phyloP scores from a whole-genome alignment of 768 basidiomycete species.

The Russula earlei region DNA sequence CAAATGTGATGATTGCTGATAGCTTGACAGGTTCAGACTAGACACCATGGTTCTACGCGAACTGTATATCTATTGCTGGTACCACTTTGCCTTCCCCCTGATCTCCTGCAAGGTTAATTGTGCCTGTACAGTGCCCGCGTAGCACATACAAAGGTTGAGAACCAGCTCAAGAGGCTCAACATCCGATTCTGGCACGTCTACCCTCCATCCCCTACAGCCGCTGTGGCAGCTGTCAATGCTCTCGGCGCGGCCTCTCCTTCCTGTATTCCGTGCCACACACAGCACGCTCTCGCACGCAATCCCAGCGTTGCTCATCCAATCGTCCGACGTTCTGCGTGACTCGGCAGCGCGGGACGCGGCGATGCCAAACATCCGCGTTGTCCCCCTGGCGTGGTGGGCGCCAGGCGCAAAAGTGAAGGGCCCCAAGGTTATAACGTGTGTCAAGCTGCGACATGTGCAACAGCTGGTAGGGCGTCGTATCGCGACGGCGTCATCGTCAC shows the following conservation, averaged over 20 bases:
- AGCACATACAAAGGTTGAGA: constrained; percentile 81
- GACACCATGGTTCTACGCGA: constrained; percentile 67
- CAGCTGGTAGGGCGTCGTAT: constrained; percentile 63
- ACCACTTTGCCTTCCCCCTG: constrained; percentile 14
- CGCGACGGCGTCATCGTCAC: constrained; percentile 42
- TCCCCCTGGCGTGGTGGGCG: constrained; percentile 89
- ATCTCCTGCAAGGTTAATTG: neutral
- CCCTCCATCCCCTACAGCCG: constrained; percentile 34
- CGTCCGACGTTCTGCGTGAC: constrained; percentile 70
- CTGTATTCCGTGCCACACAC: constrained; percentile 48
- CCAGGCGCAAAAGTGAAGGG: constrained; percentile 4
- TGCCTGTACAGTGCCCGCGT: constrained; percentile 60
- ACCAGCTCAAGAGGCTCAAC: constrained; percentile 71
- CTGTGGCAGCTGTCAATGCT: constrained; percentile 20
- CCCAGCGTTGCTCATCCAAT: constrained; percentile 76
- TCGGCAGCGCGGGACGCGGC: constrained; percentile 86
- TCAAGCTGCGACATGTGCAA: constrained; percentile 85
- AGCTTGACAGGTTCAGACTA: constrained; percentile 43
- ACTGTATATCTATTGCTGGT: constrained; percentile 86
- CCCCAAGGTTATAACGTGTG: constrained; percentile 71
- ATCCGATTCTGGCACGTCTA: constrained; percentile 74
- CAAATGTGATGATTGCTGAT: neutral
- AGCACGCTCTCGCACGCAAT: constrained; percentile 70
- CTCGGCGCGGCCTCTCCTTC: constrained; percentile 23
- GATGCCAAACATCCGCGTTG: constrained; percentile 85